Evolutionary conservation across 495 filamentous ascomycete species (phyloP).

Genomic region (Hypoxylon lienhwacheense): DNA sequence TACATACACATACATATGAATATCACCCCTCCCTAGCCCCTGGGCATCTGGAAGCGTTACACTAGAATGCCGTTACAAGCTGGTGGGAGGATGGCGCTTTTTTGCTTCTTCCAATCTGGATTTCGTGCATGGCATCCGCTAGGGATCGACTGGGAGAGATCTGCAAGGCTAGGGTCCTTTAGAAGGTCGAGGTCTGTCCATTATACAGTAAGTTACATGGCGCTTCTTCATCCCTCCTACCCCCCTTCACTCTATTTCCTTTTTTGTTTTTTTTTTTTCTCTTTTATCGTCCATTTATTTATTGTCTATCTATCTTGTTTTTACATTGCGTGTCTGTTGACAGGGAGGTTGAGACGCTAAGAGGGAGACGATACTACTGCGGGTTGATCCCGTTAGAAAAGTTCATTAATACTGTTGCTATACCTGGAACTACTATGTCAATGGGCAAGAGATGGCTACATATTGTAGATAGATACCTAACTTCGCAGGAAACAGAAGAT

Average conservation of each 20-base stretch:
- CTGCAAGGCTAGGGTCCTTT: conserved; percentile 12
- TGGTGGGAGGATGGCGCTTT: conserved; percentile 1
- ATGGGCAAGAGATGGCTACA: background rate
- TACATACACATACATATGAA: conserved; percentile 32
- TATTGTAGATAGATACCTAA: background rate
- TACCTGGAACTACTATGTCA: background rate
- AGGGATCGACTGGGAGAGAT: conserved; percentile 19
- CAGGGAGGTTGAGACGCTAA: conserved; percentile 11
- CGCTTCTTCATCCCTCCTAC: conserved; percentile 3
- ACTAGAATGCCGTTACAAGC: conserved; percentile 17
- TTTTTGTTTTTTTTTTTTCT: no score
- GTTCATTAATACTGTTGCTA: no score
- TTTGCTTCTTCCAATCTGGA: conserved; percentile 23
- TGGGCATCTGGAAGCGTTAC: conserved; percentile 15
- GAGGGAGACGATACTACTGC: conserved; percentile 8
- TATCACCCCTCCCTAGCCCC: conserved; percentile 6
- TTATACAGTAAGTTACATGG: conserved; percentile 12
- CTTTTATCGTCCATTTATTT: no score
- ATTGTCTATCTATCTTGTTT: no score
- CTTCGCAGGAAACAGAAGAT: background rate
- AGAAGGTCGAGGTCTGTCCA: conserved; percentile 5
- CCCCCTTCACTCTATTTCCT: background rate
- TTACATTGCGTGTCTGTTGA: no score
- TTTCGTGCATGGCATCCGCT: conserved; percentile 32
- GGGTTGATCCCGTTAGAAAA: background rate